phyloP scores from a whole-genome alignment of 2,329 filamentous ascomycete species.

The Arthrobotrys conoides region DNA sequence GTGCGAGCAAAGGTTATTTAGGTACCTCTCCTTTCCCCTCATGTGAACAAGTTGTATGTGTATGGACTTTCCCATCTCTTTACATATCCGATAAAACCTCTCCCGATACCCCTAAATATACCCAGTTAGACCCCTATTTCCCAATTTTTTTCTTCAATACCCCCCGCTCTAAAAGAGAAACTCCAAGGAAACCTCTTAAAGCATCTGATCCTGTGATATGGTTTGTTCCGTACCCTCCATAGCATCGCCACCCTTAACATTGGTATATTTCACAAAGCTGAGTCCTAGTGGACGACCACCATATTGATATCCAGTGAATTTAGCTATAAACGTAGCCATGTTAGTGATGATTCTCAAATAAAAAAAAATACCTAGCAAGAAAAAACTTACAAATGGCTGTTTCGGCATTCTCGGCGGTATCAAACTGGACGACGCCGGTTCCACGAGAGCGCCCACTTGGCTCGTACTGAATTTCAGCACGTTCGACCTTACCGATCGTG shows the following conservation, averaged over 20 bases:
- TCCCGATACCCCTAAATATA: slow-evolving; percentile 35
- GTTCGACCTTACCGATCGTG: slow-evolving; percentile 97
- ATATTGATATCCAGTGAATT: slow-evolving; percentile 98
- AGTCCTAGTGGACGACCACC: slow-evolving; percentile 93
- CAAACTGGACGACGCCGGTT: slow-evolving; percentile 96
- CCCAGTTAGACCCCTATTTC: slow-evolving; percentile 52
- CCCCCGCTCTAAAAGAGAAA: slow-evolving; percentile 9
- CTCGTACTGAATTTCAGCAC: slow-evolving; percentile 99
- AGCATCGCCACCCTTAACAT: slow-evolving; percentile 75
- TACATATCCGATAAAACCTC: slow-evolving; percentile 32
- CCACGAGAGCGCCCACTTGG: slow-evolving; percentile 94
- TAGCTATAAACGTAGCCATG: slow-evolving; percentile 71
- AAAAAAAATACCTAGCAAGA: neutral
- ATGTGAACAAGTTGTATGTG: neutral
- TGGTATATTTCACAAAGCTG: slow-evolving; percentile 93
- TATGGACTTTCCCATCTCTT: slow-evolving; percentile 21
- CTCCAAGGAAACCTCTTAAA: slow-evolving; percentile 72
- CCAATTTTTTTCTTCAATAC: slow-evolving; percentile 16
- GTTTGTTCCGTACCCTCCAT: slow-evolving; percentile 88
- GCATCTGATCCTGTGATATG: slow-evolving; percentile 97
- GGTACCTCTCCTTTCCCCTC: neutral
- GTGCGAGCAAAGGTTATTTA: neutral
- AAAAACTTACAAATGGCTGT: slow-evolving; percentile 80
- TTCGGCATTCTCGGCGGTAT: slow-evolving; percentile 84
- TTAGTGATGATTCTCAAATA: slow-evolving; percentile 61